Conservation (phyloP, 768 basidiomycete genomes). For the Lactifluus subvellereus region DNA sequence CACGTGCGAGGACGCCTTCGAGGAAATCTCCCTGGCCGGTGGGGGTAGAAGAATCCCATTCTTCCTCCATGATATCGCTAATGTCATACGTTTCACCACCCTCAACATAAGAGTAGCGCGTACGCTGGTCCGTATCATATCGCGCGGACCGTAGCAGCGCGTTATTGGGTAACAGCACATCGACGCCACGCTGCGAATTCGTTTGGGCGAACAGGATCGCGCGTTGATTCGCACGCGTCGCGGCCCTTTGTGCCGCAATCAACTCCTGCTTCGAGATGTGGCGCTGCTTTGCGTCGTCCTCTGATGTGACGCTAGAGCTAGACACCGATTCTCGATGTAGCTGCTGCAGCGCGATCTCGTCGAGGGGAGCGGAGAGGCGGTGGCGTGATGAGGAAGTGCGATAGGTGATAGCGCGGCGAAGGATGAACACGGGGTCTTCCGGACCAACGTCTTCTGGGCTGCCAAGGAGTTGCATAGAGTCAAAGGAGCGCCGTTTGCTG, state of each 20-base stretch:
- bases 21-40: slow-evolving; percentile 53
- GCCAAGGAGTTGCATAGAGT: slow-evolving; percentile 68
- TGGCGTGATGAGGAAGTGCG: slow-evolving; percentile 64
- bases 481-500: slow-evolving; percentile 80
- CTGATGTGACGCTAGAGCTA: slow-evolving; percentile 53
- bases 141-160: slow-evolving; percentile 81
- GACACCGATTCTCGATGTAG: slow-evolving; percentile 60
- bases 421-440: slow-evolving; percentile 85
- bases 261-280: slow-evolving; percentile 73
- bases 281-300: slow-evolving; percentile 38
- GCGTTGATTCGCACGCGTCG: slow-evolving; percentile 76
- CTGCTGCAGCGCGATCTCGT: slow-evolving; percentile 75
- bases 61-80: slow-evolving; percentile 87
- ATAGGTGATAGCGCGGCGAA: slow-evolving; percentile 77
- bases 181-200: slow-evolving; percentile 83
- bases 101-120: slow-evolving; percentile 93
- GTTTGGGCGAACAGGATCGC: slow-evolving; percentile 80
- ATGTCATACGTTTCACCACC: slow-evolving; percentile 93
- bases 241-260: slow-evolving; percentile 89
- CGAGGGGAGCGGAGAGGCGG: slow-evolving; percentile 69
- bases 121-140: slow-evolving; percentile 59
- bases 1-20: slow-evolving; percentile 55
- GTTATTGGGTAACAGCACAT: slow-evolving; percentile 80
- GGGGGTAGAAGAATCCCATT: slow-evolving; percentile 49
- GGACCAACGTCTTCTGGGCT: slow-evolving; percentile 65